A percentile compares a stretch with the other conserved stretches of the same genome.
Conservation (phyloP, 371 early-diverging fungal genomes). For the Lichtheimia corymbifera region DNA sequence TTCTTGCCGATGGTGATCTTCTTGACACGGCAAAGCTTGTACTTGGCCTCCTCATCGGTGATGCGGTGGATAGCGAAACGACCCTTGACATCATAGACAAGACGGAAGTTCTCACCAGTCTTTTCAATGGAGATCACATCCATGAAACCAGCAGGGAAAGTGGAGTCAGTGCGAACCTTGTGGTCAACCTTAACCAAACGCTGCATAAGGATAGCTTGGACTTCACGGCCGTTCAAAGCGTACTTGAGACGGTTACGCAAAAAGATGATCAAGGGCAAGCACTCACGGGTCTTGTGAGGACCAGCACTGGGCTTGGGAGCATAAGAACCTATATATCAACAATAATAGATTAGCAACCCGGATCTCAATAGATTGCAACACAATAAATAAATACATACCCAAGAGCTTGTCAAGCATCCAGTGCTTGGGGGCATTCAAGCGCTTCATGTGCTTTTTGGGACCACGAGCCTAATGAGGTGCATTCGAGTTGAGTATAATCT, state of each 20-base stretch:
- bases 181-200: constrained; percentile 99
- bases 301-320: constrained; percentile 98
- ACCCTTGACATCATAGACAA: constrained; percentile 98
- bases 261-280: constrained; percentile 98
- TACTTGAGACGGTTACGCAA: constrained; percentile 99
- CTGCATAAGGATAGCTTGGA: constrained; percentile 96
- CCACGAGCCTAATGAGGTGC: constrained; percentile 84
- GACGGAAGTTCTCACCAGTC: constrained; percentile 99
- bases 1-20: constrained; percentile 92
- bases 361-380: constrained; percentile 6
- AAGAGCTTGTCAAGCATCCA: constrained; percentile 99
- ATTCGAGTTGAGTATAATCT: background rate
- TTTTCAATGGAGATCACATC: constrained; percentile 99
- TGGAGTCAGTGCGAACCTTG: constrained; percentile 97
- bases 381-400: constrained; percentile 43
- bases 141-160: constrained; percentile 99
- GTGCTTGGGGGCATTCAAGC: constrained; percentile 99
- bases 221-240: constrained; percentile 98
- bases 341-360: constrained; percentile 2
- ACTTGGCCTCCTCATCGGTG: constrained; percentile 97
- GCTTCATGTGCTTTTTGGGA: constrained; percentile 99
- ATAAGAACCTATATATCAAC: constrained; percentile 49
- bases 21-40: constrained; percentile 99
- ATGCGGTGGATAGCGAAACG: constrained; percentile 99
- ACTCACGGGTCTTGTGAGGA: constrained; percentile 99